Evolutionary conservation across 805 yeast species (phyloP).

Genomic region (Saturnispora diversa): DNA sequence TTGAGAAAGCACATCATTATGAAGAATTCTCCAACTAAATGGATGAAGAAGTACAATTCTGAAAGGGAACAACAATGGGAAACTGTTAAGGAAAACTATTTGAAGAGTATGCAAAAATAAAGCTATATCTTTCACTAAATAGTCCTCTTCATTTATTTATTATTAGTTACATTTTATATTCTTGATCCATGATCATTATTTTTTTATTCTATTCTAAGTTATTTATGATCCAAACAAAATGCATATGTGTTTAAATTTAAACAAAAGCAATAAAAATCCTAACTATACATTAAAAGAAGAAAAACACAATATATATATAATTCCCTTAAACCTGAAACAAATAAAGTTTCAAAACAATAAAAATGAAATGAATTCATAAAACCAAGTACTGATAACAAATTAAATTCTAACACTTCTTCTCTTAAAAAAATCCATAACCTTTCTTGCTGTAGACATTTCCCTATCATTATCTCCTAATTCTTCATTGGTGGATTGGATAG

Average conservation of each 20-base stretch:
- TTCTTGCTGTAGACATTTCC: constrained; percentile 68
- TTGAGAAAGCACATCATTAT: constrained; percentile 33
- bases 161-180: constrained; percentile 11
- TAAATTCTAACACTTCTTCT: constrained; percentile 45
- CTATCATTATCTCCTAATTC: constrained; percentile 29
- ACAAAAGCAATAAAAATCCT: not conserved
- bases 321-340: constrained; percentile 1
- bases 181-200: constrained; percentile 6
- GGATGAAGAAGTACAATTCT: constrained; percentile 30
- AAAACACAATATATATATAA: not conserved
- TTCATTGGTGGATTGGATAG: not conserved
- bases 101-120: constrained; percentile 30
- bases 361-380: not conserved
- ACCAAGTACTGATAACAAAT: no score
- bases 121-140: not conserved
- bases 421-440: constrained; percentile 71
- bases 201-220: constrained; percentile 4
- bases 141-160: constrained; percentile 12
- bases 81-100: constrained; percentile 30
- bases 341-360: not conserved
- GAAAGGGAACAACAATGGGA: constrained; percentile 28
- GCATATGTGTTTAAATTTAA: not conserved
- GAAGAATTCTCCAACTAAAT: constrained; percentile 33
- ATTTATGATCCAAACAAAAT: constrained; percentile 5
- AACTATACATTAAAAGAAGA: not conserved